Conservation (phyloP, 441 rosid genomes). For the Viola pubescens region DNA sequence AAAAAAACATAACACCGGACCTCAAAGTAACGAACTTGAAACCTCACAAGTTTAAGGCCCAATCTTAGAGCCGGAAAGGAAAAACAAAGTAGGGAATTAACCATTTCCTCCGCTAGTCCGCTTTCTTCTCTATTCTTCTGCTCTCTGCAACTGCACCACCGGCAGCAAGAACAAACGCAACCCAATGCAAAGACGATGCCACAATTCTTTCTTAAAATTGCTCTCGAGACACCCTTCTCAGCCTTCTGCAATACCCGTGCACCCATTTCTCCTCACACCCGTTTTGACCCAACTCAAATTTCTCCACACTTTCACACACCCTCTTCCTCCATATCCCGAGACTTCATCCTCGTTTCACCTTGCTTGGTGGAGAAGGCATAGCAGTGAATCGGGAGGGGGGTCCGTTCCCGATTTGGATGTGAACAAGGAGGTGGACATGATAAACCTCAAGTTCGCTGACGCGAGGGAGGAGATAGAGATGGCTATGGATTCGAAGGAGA, state of each 20-base stretch:
- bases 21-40: too few relatives aligned
- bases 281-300: constrained; percentile 13
- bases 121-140: not conserved
- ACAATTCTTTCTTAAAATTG: constrained; percentile 29
- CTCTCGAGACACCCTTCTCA: constrained; percentile 27
- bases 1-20: too few relatives aligned
- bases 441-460: constrained; percentile 87
- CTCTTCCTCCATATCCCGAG: constrained; percentile 11
- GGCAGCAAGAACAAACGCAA: too few relatives aligned
- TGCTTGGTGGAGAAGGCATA: constrained; percentile 16
- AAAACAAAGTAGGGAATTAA: not conserved
- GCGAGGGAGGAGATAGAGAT: constrained; percentile 95
- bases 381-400: constrained; percentile 24
- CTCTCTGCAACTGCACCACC: not conserved
- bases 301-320: constrained; percentile 7
- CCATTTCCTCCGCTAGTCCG: not conserved
- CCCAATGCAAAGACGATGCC: constrained; percentile 42
- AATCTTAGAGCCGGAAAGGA: not conserved
- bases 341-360: not conserved
- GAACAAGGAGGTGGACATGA: constrained; percentile 65
- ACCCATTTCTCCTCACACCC: constrained; percentile 14
- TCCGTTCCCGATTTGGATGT: constrained; percentile 35
- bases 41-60: not conserved
- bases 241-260: constrained; percentile 23
- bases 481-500: constrained; percentile 95